A percentile compares a stretch with the other conserved stretches of the same genome.
Evolutionary conservation across 108 stramenopile species (phyloP).

Genomic region (Asterionellopsis glacialis): DNA sequence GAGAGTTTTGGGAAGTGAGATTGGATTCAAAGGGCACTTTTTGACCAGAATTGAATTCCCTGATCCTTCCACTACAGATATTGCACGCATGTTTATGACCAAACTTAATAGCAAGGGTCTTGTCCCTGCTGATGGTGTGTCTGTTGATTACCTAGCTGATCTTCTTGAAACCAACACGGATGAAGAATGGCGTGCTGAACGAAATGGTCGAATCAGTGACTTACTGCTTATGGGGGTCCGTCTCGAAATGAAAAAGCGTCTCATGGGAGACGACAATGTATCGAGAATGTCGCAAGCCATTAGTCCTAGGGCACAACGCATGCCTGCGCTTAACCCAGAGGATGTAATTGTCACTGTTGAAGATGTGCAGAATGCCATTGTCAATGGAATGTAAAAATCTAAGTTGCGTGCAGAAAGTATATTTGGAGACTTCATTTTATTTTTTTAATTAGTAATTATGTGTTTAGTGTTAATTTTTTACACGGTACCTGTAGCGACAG

Average conservation of each 20-base stretch:
- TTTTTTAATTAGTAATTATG: too few relatives aligned
- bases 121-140: constrained; percentile 68
- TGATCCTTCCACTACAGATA: constrained; percentile 65
- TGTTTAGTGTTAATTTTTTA: too few relatives aligned
- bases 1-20: constrained; percentile 66
- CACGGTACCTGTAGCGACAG: too few relatives aligned
- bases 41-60: constrained; percentile 74
- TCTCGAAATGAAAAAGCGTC: constrained; percentile 58
- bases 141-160: constrained; percentile 66
- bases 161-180: constrained; percentile 67
- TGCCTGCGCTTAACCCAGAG: constrained; percentile 70
- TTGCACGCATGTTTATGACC: constrained; percentile 77
- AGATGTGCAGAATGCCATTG: constrained; percentile 87
- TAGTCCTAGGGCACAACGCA: constrained; percentile 60
- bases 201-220: constrained; percentile 78
- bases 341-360: constrained; percentile 83
- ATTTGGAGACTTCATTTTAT: too few relatives aligned
- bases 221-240: constrained; percentile 67
- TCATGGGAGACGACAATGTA: constrained; percentile 48
- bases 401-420: too few relatives aligned
- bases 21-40: constrained; percentile 79
- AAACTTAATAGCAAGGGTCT: constrained; percentile 64
- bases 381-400: constrained; percentile 68
- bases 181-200: constrained; percentile 77
- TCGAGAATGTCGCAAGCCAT: constrained; percentile 52